These are phyloP conservation scores for Pichia membranifaciens DNA, from an alignment of 805 yeast species.

Conservation along the genomic window DNA sequence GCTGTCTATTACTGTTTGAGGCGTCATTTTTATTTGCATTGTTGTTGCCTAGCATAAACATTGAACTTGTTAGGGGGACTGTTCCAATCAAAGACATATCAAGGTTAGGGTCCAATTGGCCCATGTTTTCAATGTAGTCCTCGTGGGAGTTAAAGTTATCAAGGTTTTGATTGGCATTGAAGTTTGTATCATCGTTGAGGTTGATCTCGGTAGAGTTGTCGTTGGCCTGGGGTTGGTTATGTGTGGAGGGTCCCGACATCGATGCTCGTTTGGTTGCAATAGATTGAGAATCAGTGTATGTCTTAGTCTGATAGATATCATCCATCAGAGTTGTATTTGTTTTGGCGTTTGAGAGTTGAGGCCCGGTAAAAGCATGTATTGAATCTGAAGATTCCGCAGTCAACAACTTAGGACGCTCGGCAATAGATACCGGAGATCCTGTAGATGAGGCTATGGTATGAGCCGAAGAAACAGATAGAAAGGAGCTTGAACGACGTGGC, in stretches of 20 bases:
- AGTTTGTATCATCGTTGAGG: not conserved
- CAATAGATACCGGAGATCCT: constrained; percentile 21
- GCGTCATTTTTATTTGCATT: too few relatives aligned
- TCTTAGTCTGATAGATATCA: constrained; percentile 29
- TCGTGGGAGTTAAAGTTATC: not conserved
- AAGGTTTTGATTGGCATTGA: not conserved
- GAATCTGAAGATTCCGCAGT: constrained; percentile 22
- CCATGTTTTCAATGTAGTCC: constrained; percentile 5
- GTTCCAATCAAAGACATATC: constrained; percentile 10
- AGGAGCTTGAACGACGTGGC: constrained; percentile 19
- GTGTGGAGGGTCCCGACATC: not conserved
- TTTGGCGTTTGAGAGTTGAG: constrained; percentile 26
- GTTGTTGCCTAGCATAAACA: not conserved
- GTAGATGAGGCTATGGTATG: constrained; percentile 22
- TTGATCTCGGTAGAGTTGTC: not conserved
- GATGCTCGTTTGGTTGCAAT: constrained; percentile 1
- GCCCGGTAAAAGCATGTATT: constrained; percentile 14
- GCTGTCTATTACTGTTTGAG: too few relatives aligned
- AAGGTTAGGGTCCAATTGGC: not conserved
- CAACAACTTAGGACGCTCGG: constrained; percentile 25
- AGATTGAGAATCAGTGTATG: constrained; percentile 24
- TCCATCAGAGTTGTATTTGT: constrained; percentile 32
- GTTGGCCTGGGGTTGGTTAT: not conserved
- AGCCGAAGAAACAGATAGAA: constrained; percentile 25
- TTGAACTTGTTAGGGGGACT: constrained; percentile 8